Evolutionary conservation across 2,329 filamentous ascomycete genomes (phyloP).

Genomic region (Xylaria sp.): DNA sequence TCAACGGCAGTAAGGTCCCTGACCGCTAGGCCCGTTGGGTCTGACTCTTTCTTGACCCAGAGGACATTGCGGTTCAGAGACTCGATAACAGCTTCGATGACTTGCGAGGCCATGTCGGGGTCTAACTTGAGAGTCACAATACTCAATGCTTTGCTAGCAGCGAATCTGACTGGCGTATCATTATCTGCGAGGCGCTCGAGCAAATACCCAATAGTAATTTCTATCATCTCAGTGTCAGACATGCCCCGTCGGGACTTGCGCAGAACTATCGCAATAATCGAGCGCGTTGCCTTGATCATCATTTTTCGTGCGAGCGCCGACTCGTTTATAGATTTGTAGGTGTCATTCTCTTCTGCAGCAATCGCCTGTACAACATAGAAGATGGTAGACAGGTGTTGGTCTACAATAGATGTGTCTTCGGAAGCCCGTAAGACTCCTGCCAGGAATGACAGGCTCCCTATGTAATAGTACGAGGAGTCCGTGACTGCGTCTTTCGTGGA

Average conservation of each 20-base stretch:
- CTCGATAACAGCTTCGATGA: slow-evolving; percentile 87
- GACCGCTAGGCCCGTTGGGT: slow-evolving; percentile 49
- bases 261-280: slow-evolving; percentile 74
- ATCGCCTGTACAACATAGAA: slow-evolving; percentile 73
- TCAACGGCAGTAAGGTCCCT: slow-evolving; percentile 80
- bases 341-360: slow-evolving; percentile 58
- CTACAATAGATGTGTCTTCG: slow-evolving; percentile 78
- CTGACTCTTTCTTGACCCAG: slow-evolving; percentile 56
- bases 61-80: slow-evolving; percentile 69
- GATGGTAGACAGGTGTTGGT: slow-evolving; percentile 70
- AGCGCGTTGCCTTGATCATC: slow-evolving; percentile 84
- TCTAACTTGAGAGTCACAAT: slow-evolving; percentile 84
- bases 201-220: slow-evolving; percentile 83
- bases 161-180: slow-evolving; percentile 89
- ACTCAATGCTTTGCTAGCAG: slow-evolving; percentile 92
- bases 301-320: slow-evolving; percentile 85
- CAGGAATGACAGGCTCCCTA: slow-evolving; percentile 83
- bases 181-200: slow-evolving; percentile 83
- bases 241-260: slow-evolving; percentile 58
- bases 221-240: slow-evolving; percentile 67
- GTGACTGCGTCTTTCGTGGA: slow-evolving; percentile 52
- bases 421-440: slow-evolving; percentile 76
- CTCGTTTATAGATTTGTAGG: slow-evolving; percentile 66
- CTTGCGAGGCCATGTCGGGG: slow-evolving; percentile 81
- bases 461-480: slow-evolving; percentile 74